Conservation (phyloP, 306 rosid genomes). For the Cicer cuneatum region DNA sequence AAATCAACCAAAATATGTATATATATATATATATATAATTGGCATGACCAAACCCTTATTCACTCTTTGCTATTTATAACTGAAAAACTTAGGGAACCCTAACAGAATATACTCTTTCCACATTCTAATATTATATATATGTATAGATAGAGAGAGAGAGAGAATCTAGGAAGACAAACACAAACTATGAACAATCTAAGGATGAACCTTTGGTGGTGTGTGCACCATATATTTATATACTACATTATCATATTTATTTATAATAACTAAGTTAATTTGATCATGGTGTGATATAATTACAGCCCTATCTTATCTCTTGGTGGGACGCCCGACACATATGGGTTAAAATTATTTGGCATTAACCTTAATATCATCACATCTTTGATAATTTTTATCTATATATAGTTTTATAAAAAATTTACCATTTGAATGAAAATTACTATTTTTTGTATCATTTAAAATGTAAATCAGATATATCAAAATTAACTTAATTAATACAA, state of each 20-base stretch:
- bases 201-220: not conserved
- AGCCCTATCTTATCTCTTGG: not conserved
- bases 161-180: not conserved
- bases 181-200: not conserved
- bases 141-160: not conserved
- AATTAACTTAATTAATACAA: no score
- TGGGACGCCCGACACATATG: not conserved
- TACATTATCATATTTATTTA: not conserved
- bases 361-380: no score
- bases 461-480: no score
- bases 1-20: slow-evolving; percentile 35
- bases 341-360: no score
- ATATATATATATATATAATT: not conserved
- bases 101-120: slow-evolving; percentile 51
- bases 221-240: slow-evolving; percentile 8
- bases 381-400: no score
- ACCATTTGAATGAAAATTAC: no score
- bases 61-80: slow-evolving; percentile 24
- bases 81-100: slow-evolving; percentile 51
- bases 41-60: slow-evolving; percentile 17
- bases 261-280: not conserved
- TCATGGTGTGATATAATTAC: not conserved
- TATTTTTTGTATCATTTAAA: no score
- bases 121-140: not conserved
- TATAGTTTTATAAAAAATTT: no score